phyloP scores from a whole-genome alignment of 305 asterid species.

The Fraxinus sp. region DNA sequence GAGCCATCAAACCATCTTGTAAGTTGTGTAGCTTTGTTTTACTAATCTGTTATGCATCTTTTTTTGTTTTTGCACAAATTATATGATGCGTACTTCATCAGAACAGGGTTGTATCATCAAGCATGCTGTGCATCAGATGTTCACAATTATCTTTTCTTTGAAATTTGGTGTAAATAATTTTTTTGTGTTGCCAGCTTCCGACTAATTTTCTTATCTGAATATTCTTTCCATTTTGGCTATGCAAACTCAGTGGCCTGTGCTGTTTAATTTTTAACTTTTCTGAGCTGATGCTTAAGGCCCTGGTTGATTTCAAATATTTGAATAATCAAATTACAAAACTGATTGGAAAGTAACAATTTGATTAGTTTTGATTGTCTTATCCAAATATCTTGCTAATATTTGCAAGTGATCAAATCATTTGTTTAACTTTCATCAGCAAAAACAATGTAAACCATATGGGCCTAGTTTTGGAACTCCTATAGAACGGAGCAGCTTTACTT shows the following conservation, averaged over 20 bases:
- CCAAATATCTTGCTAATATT: background rate
- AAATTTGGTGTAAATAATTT: background rate
- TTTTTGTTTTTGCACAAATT: slow-evolving; percentile 8
- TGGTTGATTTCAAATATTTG: background rate
- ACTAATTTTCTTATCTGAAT: background rate
- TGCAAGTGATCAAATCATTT: background rate
- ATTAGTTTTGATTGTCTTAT: background rate
- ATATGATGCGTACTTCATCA: background rate
- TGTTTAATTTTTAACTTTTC: background rate
- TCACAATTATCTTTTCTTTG: background rate
- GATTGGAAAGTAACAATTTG: background rate
- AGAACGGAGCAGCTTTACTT: background rate
- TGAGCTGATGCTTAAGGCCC: background rate
- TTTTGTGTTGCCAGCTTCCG: slow-evolving; percentile 5
- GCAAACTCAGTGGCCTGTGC: background rate
- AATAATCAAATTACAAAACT: background rate
- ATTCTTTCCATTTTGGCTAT: background rate
- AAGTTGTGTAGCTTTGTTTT: slow-evolving; percentile 33
- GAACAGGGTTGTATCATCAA: background rate
- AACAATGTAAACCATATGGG: background rate
- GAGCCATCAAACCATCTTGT: slow-evolving; percentile 99
- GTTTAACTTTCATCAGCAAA: background rate
- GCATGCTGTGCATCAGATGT: slow-evolving; percentile 15
- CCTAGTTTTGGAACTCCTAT: background rate
- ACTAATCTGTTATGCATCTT: background rate